A percentile compares a stretch with the other conserved stretches of the same genome.
Conservation (phyloP, 345 rosid genomes). For the Corchorus capsularis region DNA sequence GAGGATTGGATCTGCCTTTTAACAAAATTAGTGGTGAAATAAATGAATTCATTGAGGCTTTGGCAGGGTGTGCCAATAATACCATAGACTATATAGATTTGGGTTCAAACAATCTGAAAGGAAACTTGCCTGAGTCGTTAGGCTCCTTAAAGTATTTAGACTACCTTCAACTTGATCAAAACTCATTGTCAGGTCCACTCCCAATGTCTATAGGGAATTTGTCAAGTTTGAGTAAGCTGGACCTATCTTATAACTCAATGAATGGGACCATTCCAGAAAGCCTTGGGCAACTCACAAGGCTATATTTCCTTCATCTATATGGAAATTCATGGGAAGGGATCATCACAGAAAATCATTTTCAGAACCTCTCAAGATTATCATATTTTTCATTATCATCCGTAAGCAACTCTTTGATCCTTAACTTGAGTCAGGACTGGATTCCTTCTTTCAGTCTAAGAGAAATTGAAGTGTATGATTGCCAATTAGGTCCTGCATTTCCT, state of each 20-base stretch:
- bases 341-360: conserved; percentile 17
- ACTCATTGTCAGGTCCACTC: conserved; percentile 28
- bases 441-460: conserved; percentile 21
- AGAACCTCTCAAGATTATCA: conserved; percentile 21
- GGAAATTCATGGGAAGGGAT: conserved; percentile 15
- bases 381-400: conserved; percentile 7
- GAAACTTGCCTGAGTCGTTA: conserved; percentile 29
- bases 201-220: conserved; percentile 36
- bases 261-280: conserved; percentile 1
- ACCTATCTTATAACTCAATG: conserved; percentile 9
- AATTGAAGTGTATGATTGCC: background rate
- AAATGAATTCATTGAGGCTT: conserved; percentile 24
- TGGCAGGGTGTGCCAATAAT: conserved; percentile 9
- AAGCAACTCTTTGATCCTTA: conserved; percentile 9
- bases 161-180: background rate
- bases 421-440: conserved; percentile 22
- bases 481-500: conserved; percentile 30
- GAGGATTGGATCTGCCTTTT: background rate
- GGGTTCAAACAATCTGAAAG: conserved; percentile 20
- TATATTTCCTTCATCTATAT: background rate
- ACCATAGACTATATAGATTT: conserved; percentile 14
- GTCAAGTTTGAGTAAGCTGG: conserved; percentile 7
- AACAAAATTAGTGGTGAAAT: conserved; percentile 18
- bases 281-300: background rate
- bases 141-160: background rate